Percentiles rank a stretch among this genome's conserved stretches.
Conservation (phyloP, 495 filamentous ascomycete species). For the Penicillium egyptiacum region DNA sequence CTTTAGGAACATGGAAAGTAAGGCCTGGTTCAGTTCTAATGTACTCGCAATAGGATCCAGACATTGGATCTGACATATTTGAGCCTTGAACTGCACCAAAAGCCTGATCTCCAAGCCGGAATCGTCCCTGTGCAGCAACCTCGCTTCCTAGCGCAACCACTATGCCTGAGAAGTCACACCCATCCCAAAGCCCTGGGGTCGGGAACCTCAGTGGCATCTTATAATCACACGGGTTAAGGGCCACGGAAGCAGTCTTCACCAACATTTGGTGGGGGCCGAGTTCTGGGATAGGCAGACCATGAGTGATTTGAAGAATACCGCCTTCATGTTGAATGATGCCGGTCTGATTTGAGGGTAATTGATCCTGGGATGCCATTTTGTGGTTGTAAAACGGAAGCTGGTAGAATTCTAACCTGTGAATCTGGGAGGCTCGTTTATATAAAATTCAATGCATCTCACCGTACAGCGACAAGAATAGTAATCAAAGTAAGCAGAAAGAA, state of each 20-base stretch:
- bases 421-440: not conserved
- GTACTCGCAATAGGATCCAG: slow-evolving; percentile 42
- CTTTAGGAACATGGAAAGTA: slow-evolving; percentile 22
- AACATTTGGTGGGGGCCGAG: slow-evolving; percentile 26
- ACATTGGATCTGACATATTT: slow-evolving; percentile 27
- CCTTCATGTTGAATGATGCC: slow-evolving; percentile 27
- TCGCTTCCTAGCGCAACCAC: slow-evolving; percentile 33
- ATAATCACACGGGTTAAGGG: slow-evolving; percentile 48
- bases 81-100: slow-evolving; percentile 39
- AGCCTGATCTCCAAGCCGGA: slow-evolving; percentile 32
- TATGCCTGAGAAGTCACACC: slow-evolving; percentile 47
- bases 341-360: slow-evolving; percentile 15
- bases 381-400: not conserved
- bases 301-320: slow-evolving; percentile 19
- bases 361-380: not conserved
- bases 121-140: slow-evolving; percentile 18
- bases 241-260: slow-evolving; percentile 37
- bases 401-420: not conserved
- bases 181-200: slow-evolving; percentile 34
- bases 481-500: not conserved
- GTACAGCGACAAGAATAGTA: not conserved
- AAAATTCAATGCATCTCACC: not conserved
- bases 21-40: slow-evolving; percentile 26
- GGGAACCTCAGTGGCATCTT: slow-evolving; percentile 43
- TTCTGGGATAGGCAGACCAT: slow-evolving; percentile 22